These are phyloP conservation scores for Blastomyces parvus DNA, from an alignment of 2,329 filamentous ascomycete genomes.

Conservation along the genomic window DNA sequence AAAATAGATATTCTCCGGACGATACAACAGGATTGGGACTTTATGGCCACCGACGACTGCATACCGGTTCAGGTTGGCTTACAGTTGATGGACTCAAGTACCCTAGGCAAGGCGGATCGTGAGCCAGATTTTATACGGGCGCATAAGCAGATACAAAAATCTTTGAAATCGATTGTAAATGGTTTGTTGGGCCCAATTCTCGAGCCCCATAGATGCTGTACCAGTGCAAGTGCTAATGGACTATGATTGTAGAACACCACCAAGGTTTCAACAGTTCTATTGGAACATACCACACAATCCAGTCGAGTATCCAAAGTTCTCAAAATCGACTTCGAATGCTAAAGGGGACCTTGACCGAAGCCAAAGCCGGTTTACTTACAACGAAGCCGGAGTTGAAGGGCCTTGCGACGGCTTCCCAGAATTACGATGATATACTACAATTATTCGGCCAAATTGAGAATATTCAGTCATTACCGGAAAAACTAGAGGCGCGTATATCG, in stretches of 20 bases:
- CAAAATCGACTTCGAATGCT: conserved; percentile 75
- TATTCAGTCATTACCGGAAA: conserved; percentile 78
- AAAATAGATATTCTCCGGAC: conserved; percentile 57
- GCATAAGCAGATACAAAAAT: conserved; percentile 80
- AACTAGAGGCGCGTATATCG: conserved; percentile 85
- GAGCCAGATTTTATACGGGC: conserved; percentile 76
- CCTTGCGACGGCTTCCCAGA: conserved; percentile 75
- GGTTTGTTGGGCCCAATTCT: conserved; percentile 27
- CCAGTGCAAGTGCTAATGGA: not conserved
- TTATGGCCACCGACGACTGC: conserved; percentile 81
- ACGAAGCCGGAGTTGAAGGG: conserved; percentile 88
- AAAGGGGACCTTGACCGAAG: conserved; percentile 70
- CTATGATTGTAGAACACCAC: conserved; percentile 60
- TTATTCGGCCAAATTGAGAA: conserved; percentile 78
- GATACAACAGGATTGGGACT: conserved; percentile 82
- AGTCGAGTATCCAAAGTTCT: conserved; percentile 79
- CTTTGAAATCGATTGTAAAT: conserved; percentile 89
- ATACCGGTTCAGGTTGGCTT: conserved; percentile 91
- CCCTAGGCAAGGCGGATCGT: conserved; percentile 80
- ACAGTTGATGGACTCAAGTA: conserved; percentile 88
- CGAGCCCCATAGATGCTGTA: not conserved
- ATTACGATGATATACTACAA: conserved; percentile 82
- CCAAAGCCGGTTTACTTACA: conserved; percentile 70
- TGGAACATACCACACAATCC: conserved; percentile 97
- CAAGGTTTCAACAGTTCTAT: conserved; percentile 99